Base-by-base conservation (phyloP, 2,329 filamentous ascomycete species). In the Davidsoniella eucalypti region DNA sequence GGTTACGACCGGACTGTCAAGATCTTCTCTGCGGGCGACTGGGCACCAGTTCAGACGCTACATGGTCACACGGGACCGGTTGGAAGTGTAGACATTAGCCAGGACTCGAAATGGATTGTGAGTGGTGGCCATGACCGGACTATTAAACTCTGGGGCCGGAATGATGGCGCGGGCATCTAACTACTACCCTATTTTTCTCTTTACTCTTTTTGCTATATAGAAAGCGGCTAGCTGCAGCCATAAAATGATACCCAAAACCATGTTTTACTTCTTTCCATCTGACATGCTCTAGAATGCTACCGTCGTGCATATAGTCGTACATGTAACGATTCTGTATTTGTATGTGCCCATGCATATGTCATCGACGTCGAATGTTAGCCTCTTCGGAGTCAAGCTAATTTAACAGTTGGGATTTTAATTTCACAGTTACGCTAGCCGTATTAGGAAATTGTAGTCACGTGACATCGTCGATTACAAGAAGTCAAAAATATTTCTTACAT, bases 1-100 rank as follows among this genome's bases (percentile, higher is more conserved):
- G 92, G 92, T 0, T 96, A 96, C 61, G 92, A 98, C 67, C 87
- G 84, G 63, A 90, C 87, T 58, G 83, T 98, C 65, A 94, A 95
- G 62, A 75, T 98, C 57, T 96, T 93, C 66, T 94, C 87, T 5
- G 87, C 87, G 2, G 92, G 98, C 62, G 90, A 98, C 66, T 98
- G 92, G 88, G 82, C 84, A 1, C 67, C 94, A 52, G 79, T 88
- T 54, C 93, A 94, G 65, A 86, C 81, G 14, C 68, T 98, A 52
- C 86, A 82, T 58, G 92, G 88, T 0, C 92, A 98, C 64, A 87
- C 87, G 1, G 88, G 87, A 2, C 92, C 93, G 39, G 88, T 98
- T 9, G 77, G 93, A 48, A 93, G 87, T 57, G 83, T 87, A 10
- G 92, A 98, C 67, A 78, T 94, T 49, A 93, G 84, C 60, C 72